These are phyloP conservation scores for Lippia alba DNA, from an alignment of 305 asterid genomes.

Conservation along the genomic window DNA sequence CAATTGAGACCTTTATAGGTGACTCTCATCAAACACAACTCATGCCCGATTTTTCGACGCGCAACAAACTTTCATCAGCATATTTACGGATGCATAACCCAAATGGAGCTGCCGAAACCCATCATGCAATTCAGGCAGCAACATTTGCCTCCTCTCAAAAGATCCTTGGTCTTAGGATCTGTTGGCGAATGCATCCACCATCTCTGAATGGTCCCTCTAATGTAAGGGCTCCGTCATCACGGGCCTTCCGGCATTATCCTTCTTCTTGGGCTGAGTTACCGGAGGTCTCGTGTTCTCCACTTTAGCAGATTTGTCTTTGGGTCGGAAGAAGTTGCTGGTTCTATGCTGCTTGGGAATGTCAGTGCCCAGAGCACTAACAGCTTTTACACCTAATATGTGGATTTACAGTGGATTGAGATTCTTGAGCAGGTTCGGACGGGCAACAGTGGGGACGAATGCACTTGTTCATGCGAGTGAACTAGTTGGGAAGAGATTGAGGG, in stretches of 20 bases:
- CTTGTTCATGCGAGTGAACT: slow-evolving; percentile 53
- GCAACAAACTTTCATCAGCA: slow-evolving; percentile 44
- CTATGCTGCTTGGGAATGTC: slow-evolving; percentile 42
- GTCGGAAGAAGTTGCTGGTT: slow-evolving; percentile 39
- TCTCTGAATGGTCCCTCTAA: slow-evolving; percentile 44
- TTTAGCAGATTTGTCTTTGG: slow-evolving; percentile 42
- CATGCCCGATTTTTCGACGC: slow-evolving; percentile 42
- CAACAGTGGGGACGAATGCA: slow-evolving; percentile 46
- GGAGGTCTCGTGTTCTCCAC: slow-evolving; percentile 39
- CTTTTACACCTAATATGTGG: slow-evolving; percentile 39
- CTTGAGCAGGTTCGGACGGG: slow-evolving; percentile 46
- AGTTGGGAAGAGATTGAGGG: slow-evolving; percentile 57
- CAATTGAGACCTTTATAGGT: slow-evolving; percentile 34
- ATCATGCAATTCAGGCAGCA: neutral
- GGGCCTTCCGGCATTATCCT: slow-evolving; percentile 40
- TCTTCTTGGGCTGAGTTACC: slow-evolving; percentile 39
- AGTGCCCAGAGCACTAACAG: slow-evolving; percentile 29
- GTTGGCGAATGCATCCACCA: slow-evolving; percentile 31
- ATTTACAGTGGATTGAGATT: slow-evolving; percentile 36
- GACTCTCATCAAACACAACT: slow-evolving; percentile 33
- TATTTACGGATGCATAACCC: slow-evolving; percentile 43
- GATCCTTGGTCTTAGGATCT: slow-evolving; percentile 42
- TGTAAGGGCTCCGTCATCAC: slow-evolving; percentile 37
- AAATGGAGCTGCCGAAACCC: slow-evolving; percentile 36
- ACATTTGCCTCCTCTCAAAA: slow-evolving; percentile 36